Base-by-base conservation (phyloP, 371 early-diverging fungal species). In the Coemansia sp. region DNA sequence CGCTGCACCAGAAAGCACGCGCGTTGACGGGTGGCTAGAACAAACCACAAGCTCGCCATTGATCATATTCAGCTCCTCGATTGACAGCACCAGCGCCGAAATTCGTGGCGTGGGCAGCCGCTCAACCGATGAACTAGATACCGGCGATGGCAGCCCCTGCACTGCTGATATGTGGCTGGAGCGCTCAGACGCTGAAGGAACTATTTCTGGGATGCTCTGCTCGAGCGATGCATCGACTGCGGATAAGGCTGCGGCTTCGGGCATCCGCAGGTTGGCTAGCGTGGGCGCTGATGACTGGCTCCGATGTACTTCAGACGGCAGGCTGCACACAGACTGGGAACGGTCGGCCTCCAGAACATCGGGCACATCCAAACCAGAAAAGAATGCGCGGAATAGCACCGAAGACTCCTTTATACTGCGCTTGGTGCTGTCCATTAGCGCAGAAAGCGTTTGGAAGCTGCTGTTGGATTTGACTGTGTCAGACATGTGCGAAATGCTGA, bases 341-440 rank as follows among this genome's bases (percentile, higher is more conserved):
- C 39, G 38, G 10, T 40, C 34, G 2, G 52, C n/a, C 10, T 57
- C 48, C 9, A n/a, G 20, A 31, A 39, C 45, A 32, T 13, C 16
- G 4, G 56, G 16, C 8, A 56, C 14, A 5, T 52, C 57, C 30
- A 65, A 43, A 2, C 70, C 70, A 6, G 56, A 65, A 49, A 69
- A 69, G 14, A 65, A 55, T 3, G 70, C 70, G 10, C 57, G 59
- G 52, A 69, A 69, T 11, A 60, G 49, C 47, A 55, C 6, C 8
- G 64, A 51, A 52, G 70, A 69, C 42, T 69, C 70, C 34, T 47
- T 60, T 30, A 65, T 34, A 48, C 65, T 65, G 57, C 61, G 56
- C 16, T 56, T 60, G 38, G 70, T 65, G 40, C 51, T 57, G 34
- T 45, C 51, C 31, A 55, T 14, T 10, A 65, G 16, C 39, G 26